Base-by-base conservation (phyloP, 192 early-diverging fungal genomes). In the Coemansia sp. region DNA sequence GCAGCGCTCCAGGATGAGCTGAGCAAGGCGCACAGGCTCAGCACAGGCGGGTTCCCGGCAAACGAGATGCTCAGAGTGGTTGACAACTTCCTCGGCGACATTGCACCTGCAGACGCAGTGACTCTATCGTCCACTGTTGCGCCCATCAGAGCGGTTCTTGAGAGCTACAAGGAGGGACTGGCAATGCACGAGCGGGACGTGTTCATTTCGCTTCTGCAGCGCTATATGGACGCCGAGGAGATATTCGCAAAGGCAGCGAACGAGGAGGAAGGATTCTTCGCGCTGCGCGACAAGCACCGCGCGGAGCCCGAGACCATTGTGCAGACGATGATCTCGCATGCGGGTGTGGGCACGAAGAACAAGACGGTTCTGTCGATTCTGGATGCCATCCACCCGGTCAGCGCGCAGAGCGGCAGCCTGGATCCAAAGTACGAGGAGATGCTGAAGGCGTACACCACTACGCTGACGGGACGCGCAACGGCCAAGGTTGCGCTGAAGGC, bases 401-500 rank as follows among this genome's bases (percentile, higher is more conserved):
- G 78, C 41, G 74, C 82, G 13, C 71, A 71, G 55, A 89, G 80
- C 41, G 91, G 89, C 40, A 85, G 83, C 26, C 71, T 92, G 54
- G 89, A 93, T 46, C 85, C 87, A 58, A 84, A 73, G 66, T 98
- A 92, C 83, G 86, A 86, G 55, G 88, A 90, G 36, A 83, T 95
- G 6, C 83, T 97, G 46, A 90, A 92, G 75, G 85, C 82, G 54
- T 32, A 22, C 51, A 72, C 97, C 52, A 91, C 97, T 21, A 89
- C 88, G 60, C 81, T 99, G 60, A 83, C 85, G 8, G 88, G 91
- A 41, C 85, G 91, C 40, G 70, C 85, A 5, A 91, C 94, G 6
- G 85, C 91, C 69, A 95, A 95, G 86, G 93, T 97, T 32, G 90
- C 95, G 26, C 84, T 98, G n/a, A 91, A 93, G 77, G 96, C 95